A percentile compares a stretch with the other conserved stretches of the same genome.
phyloP scores from a whole-genome alignment of 176 grass and related monocot species.

The Musa acuminata region DNA sequence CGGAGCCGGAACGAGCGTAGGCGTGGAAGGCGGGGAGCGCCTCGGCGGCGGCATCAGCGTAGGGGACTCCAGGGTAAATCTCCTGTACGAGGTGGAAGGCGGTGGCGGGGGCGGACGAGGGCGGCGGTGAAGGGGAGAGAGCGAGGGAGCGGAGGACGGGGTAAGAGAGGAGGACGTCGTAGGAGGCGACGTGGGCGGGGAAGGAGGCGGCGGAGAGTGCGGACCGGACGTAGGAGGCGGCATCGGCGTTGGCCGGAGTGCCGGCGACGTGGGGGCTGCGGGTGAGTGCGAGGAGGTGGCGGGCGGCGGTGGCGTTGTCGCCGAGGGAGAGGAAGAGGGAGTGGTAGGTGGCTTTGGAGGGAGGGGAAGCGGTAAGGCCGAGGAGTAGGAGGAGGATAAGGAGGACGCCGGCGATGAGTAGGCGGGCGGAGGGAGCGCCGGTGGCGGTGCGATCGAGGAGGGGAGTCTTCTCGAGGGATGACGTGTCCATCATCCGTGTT shows the following conservation, averaged over 20 bases:
- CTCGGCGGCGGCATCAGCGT: constrained; percentile 29
- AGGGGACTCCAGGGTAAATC: constrained; percentile 49
- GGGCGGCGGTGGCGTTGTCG: constrained; percentile 69
- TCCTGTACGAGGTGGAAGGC: constrained; percentile 53
- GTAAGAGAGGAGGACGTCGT: constrained; percentile 75
- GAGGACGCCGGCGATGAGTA: constrained; percentile 11
- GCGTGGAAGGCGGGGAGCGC: constrained; percentile 70
- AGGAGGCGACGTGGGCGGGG: constrained; percentile 34
- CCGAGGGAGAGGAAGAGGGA: constrained; percentile 61
- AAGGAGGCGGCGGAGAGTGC: constrained; percentile 34
- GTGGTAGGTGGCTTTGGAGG: constrained; percentile 43
- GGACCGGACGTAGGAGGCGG: constrained; percentile 34
- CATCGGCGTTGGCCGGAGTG: constrained; percentile 33
- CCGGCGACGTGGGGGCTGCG: constrained; percentile 57
- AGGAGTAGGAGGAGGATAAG: constrained; percentile 7
- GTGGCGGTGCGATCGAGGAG: constrained; percentile 9
- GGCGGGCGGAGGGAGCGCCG: constrained; percentile 20
- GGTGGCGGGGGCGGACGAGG: neutral
- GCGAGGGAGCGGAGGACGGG: constrained; percentile 51
- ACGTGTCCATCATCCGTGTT: too few relatives aligned
- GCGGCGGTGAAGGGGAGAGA: constrained; percentile 26
- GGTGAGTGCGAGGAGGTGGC: constrained; percentile 65
- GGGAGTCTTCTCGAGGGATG: neutral
- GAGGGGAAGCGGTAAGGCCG: constrained; percentile 15
- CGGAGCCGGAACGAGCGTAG: constrained; percentile 55